A percentile compares a stretch with the other conserved stretches of the same genome.
These are phyloP conservation scores for Solanum okadae DNA, from an alignment of 257 asterid species.

Conservation along the genomic window DNA sequence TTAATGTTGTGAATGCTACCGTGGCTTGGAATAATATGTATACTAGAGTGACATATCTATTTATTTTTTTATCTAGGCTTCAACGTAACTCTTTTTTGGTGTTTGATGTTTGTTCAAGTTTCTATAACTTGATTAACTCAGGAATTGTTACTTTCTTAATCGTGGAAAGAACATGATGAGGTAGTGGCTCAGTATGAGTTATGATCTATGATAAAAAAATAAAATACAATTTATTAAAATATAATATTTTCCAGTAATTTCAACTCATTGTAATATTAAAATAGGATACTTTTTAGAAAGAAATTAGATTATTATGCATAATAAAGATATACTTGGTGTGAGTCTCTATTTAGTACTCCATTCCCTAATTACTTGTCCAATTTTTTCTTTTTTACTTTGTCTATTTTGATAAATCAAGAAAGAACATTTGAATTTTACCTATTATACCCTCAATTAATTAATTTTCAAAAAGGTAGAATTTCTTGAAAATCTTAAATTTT, in stretches of 20 bases:
- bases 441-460: too few species aligned
- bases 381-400: too few species aligned
- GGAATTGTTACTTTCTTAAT: background rate
- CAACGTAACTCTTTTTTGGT: background rate
- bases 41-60: background rate
- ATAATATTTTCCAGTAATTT: background rate
- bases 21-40: background rate
- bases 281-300: background rate
- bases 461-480: too few species aligned
- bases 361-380: too few species aligned
- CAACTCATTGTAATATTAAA: background rate
- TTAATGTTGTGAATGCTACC: background rate
- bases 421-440: too few species aligned
- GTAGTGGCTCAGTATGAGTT: background rate
- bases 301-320: background rate
- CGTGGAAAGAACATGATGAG: background rate
- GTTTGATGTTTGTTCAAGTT: background rate
- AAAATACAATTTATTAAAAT: too few species aligned
- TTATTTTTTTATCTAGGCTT: background rate
- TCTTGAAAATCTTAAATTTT: too few species aligned
- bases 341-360: too few species aligned
- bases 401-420: too few species aligned
- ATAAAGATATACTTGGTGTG: too few species aligned
- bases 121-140: background rate
- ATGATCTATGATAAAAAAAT: background rate